Conservation (phyloP, 495 filamentous ascomycete genomes). For the Aspergillus cristatus region DNA sequence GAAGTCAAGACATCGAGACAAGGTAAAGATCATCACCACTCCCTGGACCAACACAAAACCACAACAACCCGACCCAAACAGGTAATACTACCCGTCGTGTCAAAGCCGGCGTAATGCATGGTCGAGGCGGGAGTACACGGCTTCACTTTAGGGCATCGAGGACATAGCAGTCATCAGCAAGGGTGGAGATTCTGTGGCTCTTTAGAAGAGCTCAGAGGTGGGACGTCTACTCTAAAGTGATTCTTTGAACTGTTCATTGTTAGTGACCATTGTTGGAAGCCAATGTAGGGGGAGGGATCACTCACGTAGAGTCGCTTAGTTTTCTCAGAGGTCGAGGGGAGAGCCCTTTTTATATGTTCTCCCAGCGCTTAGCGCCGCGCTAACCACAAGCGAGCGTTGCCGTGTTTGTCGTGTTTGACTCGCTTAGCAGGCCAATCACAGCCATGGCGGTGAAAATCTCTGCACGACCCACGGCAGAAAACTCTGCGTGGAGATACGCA, state of each 20-base stretch:
- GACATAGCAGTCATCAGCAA: constrained; percentile 62
- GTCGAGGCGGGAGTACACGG: constrained; percentile 50
- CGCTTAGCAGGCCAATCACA: constrained; percentile 1
- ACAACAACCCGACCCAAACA: constrained; percentile 13
- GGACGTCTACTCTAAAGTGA: constrained; percentile 87
- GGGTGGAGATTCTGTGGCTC: constrained; percentile 68
- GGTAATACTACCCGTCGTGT: constrained; percentile 11
- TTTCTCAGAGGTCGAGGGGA: constrained; percentile 19
- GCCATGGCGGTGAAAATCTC: constrained; percentile 1
- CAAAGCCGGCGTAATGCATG: constrained; percentile 23
- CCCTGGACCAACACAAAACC: constrained; percentile 38
- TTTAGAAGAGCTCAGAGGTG: constrained; percentile 67
- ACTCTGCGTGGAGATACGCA: no score
- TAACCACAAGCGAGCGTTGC: constrained; percentile 25
- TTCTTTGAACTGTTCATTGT: constrained; percentile 59
- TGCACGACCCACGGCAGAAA: neutral
- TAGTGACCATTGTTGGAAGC: constrained; percentile 11
- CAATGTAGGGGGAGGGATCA: constrained; percentile 32
- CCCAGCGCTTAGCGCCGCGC: constrained; percentile 5
- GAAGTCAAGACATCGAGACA: constrained; percentile 51
- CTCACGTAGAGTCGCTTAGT: constrained; percentile 59
- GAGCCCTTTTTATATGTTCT: constrained; percentile 15
- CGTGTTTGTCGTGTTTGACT: constrained; percentile 20
- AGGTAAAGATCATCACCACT: constrained; percentile 69
- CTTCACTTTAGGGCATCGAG: constrained; percentile 65